Percentiles rank a stretch among this genome's conserved stretches.
phyloP scores from a whole-genome alignment of 2,329 filamentous ascomycete genomes.

The Cercospora canescens region DNA sequence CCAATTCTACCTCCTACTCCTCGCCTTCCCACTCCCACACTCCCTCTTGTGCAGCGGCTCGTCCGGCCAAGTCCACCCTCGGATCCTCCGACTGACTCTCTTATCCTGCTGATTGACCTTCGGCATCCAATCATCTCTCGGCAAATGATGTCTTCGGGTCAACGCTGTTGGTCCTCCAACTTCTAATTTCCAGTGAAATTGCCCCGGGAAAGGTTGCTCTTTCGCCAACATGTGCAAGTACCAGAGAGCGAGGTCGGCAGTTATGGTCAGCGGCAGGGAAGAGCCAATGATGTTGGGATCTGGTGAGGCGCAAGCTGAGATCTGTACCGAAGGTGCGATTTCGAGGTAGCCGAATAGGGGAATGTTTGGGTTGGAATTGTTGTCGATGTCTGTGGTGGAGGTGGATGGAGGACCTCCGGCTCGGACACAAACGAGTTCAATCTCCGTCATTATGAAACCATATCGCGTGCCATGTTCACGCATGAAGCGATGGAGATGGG shows the following conservation, averaged over 20 bases:
- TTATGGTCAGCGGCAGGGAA: conserved; percentile 51
- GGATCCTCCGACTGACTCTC: conserved; percentile 69
- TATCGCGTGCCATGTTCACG: conserved; percentile 91
- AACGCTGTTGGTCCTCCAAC: conserved; percentile 74
- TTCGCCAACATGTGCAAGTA: conserved; percentile 72
- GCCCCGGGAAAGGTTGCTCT: conserved; percentile 59
- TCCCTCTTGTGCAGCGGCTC: conserved; percentile 72
- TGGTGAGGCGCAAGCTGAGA: conserved; percentile 36
- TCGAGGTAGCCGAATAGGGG: conserved; percentile 91
- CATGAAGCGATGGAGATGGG: conserved; percentile 87
- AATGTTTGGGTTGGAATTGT: conserved; percentile 43
- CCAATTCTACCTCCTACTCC: background rate
- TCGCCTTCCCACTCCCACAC: conserved; percentile 55
- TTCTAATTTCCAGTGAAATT: conserved; percentile 65
- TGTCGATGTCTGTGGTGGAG: background rate
- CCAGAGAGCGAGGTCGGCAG: conserved; percentile 74
- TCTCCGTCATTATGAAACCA: conserved; percentile 94
- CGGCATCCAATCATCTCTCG: conserved; percentile 76
- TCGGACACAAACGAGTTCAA: conserved; percentile 87
- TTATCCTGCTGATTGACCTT: conserved; percentile 72
- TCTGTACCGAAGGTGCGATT: conserved; percentile 60
- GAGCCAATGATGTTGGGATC: background rate
- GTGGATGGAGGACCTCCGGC: conserved; percentile 58
- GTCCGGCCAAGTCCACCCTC: conserved; percentile 76
- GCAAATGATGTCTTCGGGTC: conserved; percentile 67